Percentiles rank a stretch among this genome's conserved stretches.
phyloP scores from a whole-genome alignment of 2,329 filamentous ascomycete genomes.

The Colletotrichum agaves region DNA sequence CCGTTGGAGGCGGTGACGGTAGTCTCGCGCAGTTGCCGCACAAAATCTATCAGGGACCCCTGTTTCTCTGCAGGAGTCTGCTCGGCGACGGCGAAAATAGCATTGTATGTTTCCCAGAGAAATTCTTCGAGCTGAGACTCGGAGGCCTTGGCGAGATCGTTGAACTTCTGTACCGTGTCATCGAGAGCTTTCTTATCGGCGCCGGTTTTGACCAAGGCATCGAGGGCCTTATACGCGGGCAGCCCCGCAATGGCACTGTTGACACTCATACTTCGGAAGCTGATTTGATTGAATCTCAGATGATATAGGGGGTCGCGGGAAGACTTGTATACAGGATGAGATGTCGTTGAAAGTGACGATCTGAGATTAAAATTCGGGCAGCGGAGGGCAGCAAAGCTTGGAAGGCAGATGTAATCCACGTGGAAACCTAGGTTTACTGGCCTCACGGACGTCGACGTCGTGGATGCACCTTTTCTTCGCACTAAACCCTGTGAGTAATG shows the following conservation, averaged over 20 bases:
- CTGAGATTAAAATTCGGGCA: neutral
- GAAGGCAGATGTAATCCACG: slow-evolving; percentile 8
- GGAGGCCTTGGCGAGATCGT: slow-evolving; percentile 15
- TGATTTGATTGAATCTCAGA: neutral
- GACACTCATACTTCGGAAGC: neutral
- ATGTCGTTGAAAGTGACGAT: neutral
- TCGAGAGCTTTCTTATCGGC: slow-evolving; percentile 1
- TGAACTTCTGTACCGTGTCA: slow-evolving; percentile 34
- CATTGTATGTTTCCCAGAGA: slow-evolving; percentile 40
- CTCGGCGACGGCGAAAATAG: slow-evolving; percentile 41
- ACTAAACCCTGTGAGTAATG: neutral
- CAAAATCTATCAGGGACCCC: slow-evolving; percentile 39
- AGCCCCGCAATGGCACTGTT: slow-evolving; percentile 14
- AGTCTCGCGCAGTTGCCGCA: slow-evolving; percentile 38
- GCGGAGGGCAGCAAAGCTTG: neutral
- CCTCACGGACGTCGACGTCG: slow-evolving; percentile 33
- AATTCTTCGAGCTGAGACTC: slow-evolving; percentile 34
- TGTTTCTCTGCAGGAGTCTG: slow-evolving; percentile 40
- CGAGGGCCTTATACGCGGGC: slow-evolving; percentile 28
- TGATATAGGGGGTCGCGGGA: neutral
- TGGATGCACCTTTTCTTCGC: neutral
- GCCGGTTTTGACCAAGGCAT: slow-evolving; percentile 10
- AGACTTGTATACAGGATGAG: neutral
- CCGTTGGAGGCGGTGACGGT: slow-evolving; percentile 36
- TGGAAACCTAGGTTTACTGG: slow-evolving; percentile 26